A percentile compares a stretch with the other conserved stretches of the same genome.
phyloP scores from a whole-genome alignment of 1,139 yeast species.

The Scheffersomyces segobiensis region DNA sequence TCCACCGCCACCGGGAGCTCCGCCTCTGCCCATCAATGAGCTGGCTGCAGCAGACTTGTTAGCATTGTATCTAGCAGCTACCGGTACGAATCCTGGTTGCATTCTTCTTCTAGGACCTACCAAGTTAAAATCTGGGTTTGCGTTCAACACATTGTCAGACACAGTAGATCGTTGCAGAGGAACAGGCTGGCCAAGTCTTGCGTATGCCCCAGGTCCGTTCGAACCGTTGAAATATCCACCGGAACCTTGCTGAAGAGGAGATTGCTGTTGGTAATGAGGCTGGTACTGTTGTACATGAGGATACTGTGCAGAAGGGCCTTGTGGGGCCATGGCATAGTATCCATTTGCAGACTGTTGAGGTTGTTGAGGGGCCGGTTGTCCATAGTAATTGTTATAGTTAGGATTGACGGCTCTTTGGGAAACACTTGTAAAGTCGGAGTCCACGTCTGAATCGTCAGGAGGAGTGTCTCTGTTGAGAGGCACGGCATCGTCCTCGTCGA shows the following conservation, averaged over 20 bases:
- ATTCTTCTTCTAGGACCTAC: constrained; percentile 8
- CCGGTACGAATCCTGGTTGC: constrained; percentile 13
- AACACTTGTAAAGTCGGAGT: constrained; percentile 75
- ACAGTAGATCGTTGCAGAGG: constrained; percentile 29
- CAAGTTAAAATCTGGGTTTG: constrained; percentile 50
- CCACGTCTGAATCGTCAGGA: constrained; percentile 29
- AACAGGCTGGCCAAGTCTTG: constrained; percentile 5
- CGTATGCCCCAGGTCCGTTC: not conserved
- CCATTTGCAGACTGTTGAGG: constrained; percentile 7
- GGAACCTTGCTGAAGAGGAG: constrained; percentile 11
- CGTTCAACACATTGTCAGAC: constrained; percentile 49
- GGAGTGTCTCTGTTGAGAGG: constrained; percentile 5
- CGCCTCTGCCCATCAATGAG: constrained; percentile 17
- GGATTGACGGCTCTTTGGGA: constrained; percentile 80
- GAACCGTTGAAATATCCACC: not conserved
- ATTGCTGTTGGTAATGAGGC: constrained; percentile 7
- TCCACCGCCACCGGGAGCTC: constrained; percentile 4
- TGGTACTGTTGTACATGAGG: constrained; percentile 4
- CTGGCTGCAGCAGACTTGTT: constrained; percentile 10
- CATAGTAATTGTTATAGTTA: constrained; percentile 28
- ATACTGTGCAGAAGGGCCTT: constrained; percentile 1
- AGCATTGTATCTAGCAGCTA: constrained; percentile 9
- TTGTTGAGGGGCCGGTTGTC: constrained; percentile 1
- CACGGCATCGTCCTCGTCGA: constrained; percentile 19
- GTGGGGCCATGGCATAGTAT: constrained; percentile 13